A percentile compares a stretch with the other conserved stretches of the same genome.
These are phyloP conservation scores for Dictyostelium citrinum DNA, from an alignment of 78 protist species.

Conservation along the genomic window DNA sequence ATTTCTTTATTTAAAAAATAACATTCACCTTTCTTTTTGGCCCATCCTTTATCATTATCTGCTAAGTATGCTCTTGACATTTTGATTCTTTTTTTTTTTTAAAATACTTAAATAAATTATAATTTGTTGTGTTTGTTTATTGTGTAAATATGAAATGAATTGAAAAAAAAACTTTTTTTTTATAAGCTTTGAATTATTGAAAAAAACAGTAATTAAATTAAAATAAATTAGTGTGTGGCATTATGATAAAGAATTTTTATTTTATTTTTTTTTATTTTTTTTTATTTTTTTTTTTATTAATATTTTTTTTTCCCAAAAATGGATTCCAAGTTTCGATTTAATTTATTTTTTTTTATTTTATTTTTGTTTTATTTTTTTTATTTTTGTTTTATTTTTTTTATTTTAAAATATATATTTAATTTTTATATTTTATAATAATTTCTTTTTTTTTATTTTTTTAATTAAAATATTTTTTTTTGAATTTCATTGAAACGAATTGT, in stretches of 20 bases:
- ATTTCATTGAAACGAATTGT: too few relatives aligned
- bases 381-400: not conserved
- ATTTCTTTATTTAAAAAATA: not conserved
- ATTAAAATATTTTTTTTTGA: too few relatives aligned
- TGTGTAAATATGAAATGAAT: not conserved
- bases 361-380: not conserved
- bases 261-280: not conserved
- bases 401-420: not conserved
- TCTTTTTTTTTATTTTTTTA: not conserved
- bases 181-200: not conserved
- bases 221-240: not conserved
- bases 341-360: too few relatives aligned
- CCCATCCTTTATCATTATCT: constrained; percentile 14
- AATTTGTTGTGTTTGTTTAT: not conserved
- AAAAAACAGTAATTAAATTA: not conserved
- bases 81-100: not conserved
- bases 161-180: not conserved
- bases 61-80: not conserved
- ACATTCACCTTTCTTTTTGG: not conserved
- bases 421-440: not conserved
- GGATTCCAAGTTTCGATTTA: too few relatives aligned
- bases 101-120: not conserved
- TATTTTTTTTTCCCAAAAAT: not conserved
- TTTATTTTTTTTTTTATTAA: not conserved
- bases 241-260: not conserved